Evolutionary conservation across 306 rosid species (phyloP).

Genomic region (Vigna unguiculata): DNA sequence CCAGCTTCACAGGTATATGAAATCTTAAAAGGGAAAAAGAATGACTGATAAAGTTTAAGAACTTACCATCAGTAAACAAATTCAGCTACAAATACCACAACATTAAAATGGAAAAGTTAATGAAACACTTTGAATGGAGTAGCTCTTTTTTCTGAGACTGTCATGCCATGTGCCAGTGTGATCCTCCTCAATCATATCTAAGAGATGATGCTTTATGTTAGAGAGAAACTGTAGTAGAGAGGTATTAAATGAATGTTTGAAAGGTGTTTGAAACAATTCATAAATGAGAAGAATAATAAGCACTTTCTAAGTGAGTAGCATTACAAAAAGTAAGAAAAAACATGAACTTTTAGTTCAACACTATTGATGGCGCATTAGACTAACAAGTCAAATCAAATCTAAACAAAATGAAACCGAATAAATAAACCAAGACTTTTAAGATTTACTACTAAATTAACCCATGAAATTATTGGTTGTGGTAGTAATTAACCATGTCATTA

Average conservation of each 20-base stretch:
- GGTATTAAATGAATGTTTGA: not conserved
- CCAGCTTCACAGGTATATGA: not conserved
- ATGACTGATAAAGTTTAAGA: not conserved
- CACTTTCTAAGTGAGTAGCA: not conserved
- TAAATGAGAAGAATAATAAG: not conserved
- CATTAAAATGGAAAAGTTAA: slow-evolving; percentile 12
- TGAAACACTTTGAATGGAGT: not conserved
- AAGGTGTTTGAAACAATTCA: not conserved
- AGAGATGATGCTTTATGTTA: not conserved
- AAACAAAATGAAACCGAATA: not conserved
- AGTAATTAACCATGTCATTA: not conserved
- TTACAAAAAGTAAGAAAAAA: not conserved
- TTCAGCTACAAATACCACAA: not conserved
- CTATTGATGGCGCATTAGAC: not conserved
- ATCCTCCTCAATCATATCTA: not conserved
- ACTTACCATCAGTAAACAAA: not conserved
- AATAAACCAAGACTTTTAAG: not conserved
- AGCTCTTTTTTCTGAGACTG: not conserved
- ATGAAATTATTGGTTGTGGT: not conserved
- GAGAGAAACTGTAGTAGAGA: too few relatives aligned
- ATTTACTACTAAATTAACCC: not conserved
- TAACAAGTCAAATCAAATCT: not conserved
- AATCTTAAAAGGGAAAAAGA: not conserved
- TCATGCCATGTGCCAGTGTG: not conserved
- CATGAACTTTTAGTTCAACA: not conserved